Evolutionary conservation across 345 rosid species (phyloP), one percentile per base, ranked within the genome.

Genomic region (Noccaea bulbosa): DNA sequence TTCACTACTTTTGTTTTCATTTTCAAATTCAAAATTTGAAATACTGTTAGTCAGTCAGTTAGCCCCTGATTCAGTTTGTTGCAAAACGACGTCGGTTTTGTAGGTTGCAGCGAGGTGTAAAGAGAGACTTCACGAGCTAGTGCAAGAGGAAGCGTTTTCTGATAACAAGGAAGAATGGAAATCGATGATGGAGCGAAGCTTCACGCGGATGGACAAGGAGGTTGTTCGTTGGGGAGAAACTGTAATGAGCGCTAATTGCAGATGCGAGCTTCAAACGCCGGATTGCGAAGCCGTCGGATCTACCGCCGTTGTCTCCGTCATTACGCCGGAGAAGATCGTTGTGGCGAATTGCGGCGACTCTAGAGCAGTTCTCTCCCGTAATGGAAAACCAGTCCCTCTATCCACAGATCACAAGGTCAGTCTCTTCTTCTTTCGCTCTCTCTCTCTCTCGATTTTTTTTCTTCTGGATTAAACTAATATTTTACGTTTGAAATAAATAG

Each of bases 311-410:
- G 89, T 85, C 35, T 86, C 97, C 0, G 78, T 95, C 41, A 68
- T 95, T 33, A 88, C 90, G 3, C 85, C 80, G 3, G 86, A 84
- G 10, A 85, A 88, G 74, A 85, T 92, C 2, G 12, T 90, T 4
- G 87, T 90, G 8, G 88, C 99, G 3, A 95, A 95, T 46, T 89
- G 98, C 37, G 99, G 99, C 3, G 99, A 94, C 51, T 94, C 99
- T 0, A 83, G 99, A 43, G 98, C 98, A 0, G 92, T 94, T 54
- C 84, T 92, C n/a, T 89, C 86, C 20, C 89, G 96, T 3, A 87
- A 86, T 32, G 93, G 93, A 40, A 84, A 74, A 51, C 80, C 97
- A 15, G 12, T 95, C 4, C 87, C 97, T 4, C 83, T 92, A 50
- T 89, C 99, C 4, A 69, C 79, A 4, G 98, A 95, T 80, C 99